Percentiles rank a stretch among this genome's conserved stretches.
These are phyloP conservation scores for Colletotrichum sp. DNA, from an alignment of 2,329 filamentous ascomycete species.

Conservation along the genomic window DNA sequence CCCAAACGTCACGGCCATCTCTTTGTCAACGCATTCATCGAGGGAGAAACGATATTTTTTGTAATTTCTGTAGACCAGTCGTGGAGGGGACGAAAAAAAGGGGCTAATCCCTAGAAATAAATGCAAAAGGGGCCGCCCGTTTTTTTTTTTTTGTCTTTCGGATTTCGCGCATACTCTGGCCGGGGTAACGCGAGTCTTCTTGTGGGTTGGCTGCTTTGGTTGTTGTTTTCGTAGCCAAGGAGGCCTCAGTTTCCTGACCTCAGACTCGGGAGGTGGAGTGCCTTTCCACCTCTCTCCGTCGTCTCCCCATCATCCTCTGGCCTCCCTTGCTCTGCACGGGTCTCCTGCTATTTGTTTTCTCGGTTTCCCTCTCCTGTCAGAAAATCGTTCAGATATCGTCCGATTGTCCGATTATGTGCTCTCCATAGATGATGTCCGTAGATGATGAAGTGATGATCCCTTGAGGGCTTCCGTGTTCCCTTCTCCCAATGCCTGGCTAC, in stretches of 20 bases:
- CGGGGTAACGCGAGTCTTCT: not conserved
- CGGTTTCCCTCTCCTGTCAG: not conserved
- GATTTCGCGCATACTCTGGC: not conserved
- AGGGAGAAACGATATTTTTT: not conserved
- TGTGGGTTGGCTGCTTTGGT: not conserved
- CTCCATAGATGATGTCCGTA: not conserved
- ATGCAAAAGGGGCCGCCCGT: constrained; percentile 19
- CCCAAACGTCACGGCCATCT: not conserved
- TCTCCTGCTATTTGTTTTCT: not conserved
- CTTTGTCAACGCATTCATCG: not conserved
- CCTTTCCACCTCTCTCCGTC: not conserved
- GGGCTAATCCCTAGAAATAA: constrained; percentile 15
- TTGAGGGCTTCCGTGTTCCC: not conserved
- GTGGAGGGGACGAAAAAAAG: not conserved
- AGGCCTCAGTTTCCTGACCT: not conserved
- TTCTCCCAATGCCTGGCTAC: not conserved
- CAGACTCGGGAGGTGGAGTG: not conserved
- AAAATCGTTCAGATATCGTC: not conserved
- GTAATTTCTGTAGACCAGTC: constrained; percentile 2
- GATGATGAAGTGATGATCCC: not conserved
- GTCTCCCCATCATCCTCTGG: constrained; percentile 8
- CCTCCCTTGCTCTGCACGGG: not conserved
- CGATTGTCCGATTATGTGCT: not conserved
- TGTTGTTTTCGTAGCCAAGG: not conserved
- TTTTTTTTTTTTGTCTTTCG: not conserved